These are phyloP conservation scores for Leishmania braziliensis DNA, from an alignment of 208 protist genomes.

Conservation along the genomic window DNA sequence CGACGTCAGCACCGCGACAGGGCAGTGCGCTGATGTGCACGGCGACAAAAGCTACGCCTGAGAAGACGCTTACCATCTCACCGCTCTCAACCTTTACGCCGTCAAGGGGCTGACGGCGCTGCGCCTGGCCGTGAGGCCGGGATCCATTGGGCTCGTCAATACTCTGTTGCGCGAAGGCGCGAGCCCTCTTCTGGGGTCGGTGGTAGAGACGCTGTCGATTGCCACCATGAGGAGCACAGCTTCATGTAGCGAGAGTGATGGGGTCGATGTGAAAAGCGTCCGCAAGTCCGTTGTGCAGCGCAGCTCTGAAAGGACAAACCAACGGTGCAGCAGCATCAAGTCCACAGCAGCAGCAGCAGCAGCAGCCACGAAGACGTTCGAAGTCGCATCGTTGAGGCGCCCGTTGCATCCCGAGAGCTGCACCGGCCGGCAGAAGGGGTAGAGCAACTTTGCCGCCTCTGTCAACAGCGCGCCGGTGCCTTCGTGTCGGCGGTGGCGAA, in stretches of 20 bases:
- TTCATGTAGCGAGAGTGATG: slow-evolving; percentile 1
- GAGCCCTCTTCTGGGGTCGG: slow-evolving; percentile 29
- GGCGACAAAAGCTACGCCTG: background rate
- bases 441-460: slow-evolving; percentile 7
- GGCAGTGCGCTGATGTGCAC: background rate
- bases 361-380: background rate
- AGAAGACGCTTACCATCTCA: background rate
- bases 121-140: slow-evolving; percentile 42
- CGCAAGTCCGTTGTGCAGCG: background rate
- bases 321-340: background rate
- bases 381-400: background rate
- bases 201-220: slow-evolving; percentile 22
- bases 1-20: background rate
- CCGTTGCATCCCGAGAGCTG: background rate
- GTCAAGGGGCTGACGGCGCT: slow-evolving; percentile 39
- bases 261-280: background rate
- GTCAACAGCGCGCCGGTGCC: slow-evolving; percentile 24
- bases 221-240: slow-evolving; percentile 3
- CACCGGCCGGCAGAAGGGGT: background rate
- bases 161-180: slow-evolving; percentile 42
- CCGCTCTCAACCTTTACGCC: background rate
- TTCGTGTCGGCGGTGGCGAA: slow-evolving; percentile 33
- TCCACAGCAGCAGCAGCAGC: slow-evolving; percentile 1
- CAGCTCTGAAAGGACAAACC: background rate
- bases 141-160: slow-evolving; percentile 36